Evolutionary conservation across 108 stramenopile species (phyloP).

Genomic region (Stephanodiscus triporus): DNA sequence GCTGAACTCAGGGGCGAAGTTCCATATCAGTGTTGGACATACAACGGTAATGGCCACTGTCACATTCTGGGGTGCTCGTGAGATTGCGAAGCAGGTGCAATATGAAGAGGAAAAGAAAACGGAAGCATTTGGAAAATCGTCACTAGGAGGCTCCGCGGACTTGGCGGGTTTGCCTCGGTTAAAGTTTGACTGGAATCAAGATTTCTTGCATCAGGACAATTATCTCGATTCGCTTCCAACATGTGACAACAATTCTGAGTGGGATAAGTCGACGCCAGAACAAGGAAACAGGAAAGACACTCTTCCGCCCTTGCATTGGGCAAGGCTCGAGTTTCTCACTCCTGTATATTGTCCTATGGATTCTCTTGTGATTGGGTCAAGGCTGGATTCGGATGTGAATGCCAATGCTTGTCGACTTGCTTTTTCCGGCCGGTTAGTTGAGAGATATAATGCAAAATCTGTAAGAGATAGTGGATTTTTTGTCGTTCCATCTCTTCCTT

Average conservation of each 20-base stretch:
- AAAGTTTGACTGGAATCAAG: constrained; percentile 78
- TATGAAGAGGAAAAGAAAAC: constrained; percentile 17
- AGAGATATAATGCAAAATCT: constrained; percentile 52
- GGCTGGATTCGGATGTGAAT: constrained; percentile 82
- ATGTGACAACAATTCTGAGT: constrained; percentile 18
- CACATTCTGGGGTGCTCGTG: constrained; percentile 94
- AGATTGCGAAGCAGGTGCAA: constrained; percentile 59
- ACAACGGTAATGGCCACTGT: constrained; percentile 96
- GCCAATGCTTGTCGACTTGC: constrained; percentile 88
- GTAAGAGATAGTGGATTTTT: constrained; percentile 12
- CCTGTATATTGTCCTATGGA: constrained; percentile 89
- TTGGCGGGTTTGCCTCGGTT: constrained; percentile 77
- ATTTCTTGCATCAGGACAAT: constrained; percentile 84
- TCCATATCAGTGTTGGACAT: constrained; percentile 97
- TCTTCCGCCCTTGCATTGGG: constrained; percentile 87
- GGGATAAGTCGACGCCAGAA: constrained; percentile 14
- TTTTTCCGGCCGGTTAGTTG: constrained; percentile 88
- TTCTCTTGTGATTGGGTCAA: constrained; percentile 90
- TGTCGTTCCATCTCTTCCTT: neutral
- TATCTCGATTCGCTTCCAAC: constrained; percentile 61
- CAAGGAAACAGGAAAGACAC: constrained; percentile 11
- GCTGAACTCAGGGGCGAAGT: constrained; percentile 68
- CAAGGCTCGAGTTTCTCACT: constrained; percentile 87
- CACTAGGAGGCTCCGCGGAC: constrained; percentile 80
- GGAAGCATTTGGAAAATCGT: constrained; percentile 50